These are phyloP conservation scores for Daucus carota DNA, from an alignment of 129 eudicot species.

Conservation along the genomic window DH1_v3.0 NC_030386.2:26520501-26521000, in stretches of 20 bases:
- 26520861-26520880: conserved; percentile 84
- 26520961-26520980: background rate
- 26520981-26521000: background rate
- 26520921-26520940: background rate
- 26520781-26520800: conserved; percentile 68
- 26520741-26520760: conserved; percentile 25
- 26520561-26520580: background rate
- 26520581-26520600: background rate
- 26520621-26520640: conserved; percentile 3
- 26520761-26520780: conserved; percentile 42
- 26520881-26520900: conserved; percentile 89
- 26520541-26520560: background rate
- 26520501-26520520: background rate
- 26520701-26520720: background rate
- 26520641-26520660: background rate
- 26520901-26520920: conserved; percentile 24
- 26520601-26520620: background rate
- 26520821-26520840: conserved; percentile 87
- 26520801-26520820: conserved; percentile 81
- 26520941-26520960: background rate
- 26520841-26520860: conserved; percentile 93
- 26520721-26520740: background rate
- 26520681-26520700: background rate
- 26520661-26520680: background rate
- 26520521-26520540: background rate